Conservation (phyloP, 2,329 filamentous ascomycete genomes). For the Penicillium sp. region DNA sequence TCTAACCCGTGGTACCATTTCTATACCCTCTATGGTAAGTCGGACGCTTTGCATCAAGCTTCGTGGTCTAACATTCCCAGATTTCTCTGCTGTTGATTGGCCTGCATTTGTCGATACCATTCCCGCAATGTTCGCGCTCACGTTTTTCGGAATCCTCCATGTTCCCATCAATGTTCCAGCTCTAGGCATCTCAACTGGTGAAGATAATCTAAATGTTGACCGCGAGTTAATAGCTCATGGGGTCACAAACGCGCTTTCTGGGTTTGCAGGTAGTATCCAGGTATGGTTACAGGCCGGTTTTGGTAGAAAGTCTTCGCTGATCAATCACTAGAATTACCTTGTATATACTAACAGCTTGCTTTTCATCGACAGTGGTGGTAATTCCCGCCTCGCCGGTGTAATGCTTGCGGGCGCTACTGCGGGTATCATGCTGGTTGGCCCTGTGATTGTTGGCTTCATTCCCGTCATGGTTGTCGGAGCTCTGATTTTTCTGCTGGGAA, state of each 20-base stretch:
- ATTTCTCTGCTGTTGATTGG: conserved; percentile 83
- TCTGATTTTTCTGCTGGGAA: conserved; percentile 91
- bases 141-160: conserved; percentile 95
- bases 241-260: conserved; percentile 89
- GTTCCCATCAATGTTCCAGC: conserved; percentile 98
- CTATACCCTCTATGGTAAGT: conserved; percentile 89
- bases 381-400: conserved; percentile 82
- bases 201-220: conserved; percentile 91
- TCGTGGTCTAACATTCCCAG: conserved; percentile 48
- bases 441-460: conserved; percentile 88
- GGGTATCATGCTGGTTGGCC: conserved; percentile 82
- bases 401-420: conserved; percentile 81
- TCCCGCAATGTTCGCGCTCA: conserved; percentile 94
- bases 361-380: conserved; percentile 90
- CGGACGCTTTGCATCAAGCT: not conserved
- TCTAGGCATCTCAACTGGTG: conserved; percentile 83
- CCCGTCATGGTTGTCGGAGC: conserved; percentile 97
- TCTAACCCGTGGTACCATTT: conserved; percentile 97
- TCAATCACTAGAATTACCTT: conserved; percentile 77
- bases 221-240: conserved; percentile 91
- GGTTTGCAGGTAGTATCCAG: conserved; percentile 82
- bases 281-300: conserved; percentile 33
- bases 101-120: conserved; percentile 80
- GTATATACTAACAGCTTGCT: conserved; percentile 98
- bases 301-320: conserved; percentile 28